Conservation (phyloP, 345 rosid genomes). For the Cardiospermum halicacabum region DNA sequence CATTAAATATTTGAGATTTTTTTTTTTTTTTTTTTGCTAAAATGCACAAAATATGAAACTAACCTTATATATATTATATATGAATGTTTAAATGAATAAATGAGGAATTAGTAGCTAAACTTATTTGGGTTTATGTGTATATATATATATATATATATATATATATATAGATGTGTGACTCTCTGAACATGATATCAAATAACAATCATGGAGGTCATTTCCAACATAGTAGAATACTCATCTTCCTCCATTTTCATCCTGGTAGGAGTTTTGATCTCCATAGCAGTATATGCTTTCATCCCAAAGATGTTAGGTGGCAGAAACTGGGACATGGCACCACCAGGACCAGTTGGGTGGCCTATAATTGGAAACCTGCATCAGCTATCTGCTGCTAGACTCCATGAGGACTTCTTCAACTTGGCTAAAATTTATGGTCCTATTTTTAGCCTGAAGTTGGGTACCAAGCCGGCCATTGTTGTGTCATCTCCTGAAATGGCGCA, state of each 20-base stretch:
- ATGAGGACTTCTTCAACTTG: conserved; percentile 12
- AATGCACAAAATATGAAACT: too few species aligned
- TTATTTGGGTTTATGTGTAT: too few species aligned
- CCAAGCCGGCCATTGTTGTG: conserved; percentile 16
- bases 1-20: too few species aligned
- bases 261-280: neutral
- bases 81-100: too few species aligned
- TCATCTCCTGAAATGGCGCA: conserved; percentile 13
- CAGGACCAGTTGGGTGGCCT: conserved; percentile 19
- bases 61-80: too few species aligned
- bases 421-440: conserved; percentile 10
- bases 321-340: conserved; percentile 22
- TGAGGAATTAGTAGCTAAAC: too few species aligned
- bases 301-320: conserved; percentile 5
- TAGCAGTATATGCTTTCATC: conserved; percentile 15
- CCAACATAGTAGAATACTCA: neutral
- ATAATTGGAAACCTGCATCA: conserved; percentile 15
- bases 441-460: conserved; percentile 10
- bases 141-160: too few species aligned
- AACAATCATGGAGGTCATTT: neutral
- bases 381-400: neutral
- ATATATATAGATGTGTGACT: neutral
- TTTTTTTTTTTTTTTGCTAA: too few species aligned
- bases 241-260: neutral
- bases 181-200: neutral